phyloP scores from a whole-genome alignment of 2,329 filamentous ascomycete genomes.

The Fusarium torreyae region DNA sequence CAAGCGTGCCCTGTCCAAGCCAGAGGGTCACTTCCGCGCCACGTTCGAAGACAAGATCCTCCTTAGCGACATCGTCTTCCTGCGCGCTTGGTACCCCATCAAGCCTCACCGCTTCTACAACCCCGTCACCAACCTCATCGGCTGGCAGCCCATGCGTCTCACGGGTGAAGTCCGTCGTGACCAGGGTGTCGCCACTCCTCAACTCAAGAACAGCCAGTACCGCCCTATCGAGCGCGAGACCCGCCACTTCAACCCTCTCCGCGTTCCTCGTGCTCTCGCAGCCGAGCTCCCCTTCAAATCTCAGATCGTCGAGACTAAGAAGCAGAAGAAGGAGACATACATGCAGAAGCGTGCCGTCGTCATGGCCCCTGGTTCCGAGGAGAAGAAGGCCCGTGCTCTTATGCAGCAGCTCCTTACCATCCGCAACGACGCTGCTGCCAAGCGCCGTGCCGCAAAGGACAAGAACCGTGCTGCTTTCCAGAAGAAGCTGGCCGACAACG shows the following conservation, averaged over 20 bases:
- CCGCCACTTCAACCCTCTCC: slow-evolving; percentile 84
- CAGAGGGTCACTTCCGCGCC: slow-evolving; percentile 95
- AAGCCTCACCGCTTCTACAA: slow-evolving; percentile 98
- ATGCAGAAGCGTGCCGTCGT: slow-evolving; percentile 97
- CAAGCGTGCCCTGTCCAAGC: slow-evolving; percentile 93
- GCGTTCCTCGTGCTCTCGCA: slow-evolving; percentile 84
- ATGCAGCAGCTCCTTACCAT: slow-evolving; percentile 95
- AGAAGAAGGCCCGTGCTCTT: slow-evolving; percentile 88
- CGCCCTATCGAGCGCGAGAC: slow-evolving; percentile 75
- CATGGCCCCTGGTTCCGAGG: slow-evolving; percentile 82
- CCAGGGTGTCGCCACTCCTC: slow-evolving; percentile 81
- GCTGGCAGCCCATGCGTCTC: slow-evolving; percentile 94
- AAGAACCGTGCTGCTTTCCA: slow-evolving; percentile 85
- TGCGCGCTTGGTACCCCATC: slow-evolving; percentile 96
- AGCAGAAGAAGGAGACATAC: slow-evolving; percentile 87
- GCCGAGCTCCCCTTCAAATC: slow-evolving; percentile 92
- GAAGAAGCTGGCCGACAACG: slow-evolving; percentile 84
- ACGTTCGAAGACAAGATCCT: slow-evolving; percentile 99
- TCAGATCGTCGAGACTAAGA: slow-evolving; percentile 86
- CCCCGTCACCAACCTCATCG: slow-evolving; percentile 91
- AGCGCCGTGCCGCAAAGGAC: slow-evolving; percentile 88
- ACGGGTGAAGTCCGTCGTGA: slow-evolving; percentile 91
- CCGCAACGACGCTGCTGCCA: slow-evolving; percentile 90
- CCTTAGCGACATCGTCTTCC: slow-evolving; percentile 95
- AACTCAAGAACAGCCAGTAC: slow-evolving; percentile 89